A percentile compares a stretch with the other conserved stretches of the same genome.
Conservation (phyloP, 345 rosid genomes). For the Aegle marmelos region DNA sequence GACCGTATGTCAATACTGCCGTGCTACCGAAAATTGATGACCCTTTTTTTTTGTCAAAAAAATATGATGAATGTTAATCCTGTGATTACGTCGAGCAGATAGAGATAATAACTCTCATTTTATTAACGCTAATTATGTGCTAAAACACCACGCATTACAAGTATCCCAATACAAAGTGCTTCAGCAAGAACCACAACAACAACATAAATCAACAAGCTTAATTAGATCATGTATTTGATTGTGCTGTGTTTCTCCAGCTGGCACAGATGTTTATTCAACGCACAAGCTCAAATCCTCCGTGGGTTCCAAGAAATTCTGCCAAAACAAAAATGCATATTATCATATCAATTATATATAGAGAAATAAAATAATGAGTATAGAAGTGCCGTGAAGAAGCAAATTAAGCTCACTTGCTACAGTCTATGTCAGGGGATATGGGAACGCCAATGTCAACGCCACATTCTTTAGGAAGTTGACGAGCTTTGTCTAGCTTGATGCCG, state of each 20-base stretch:
- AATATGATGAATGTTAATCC: too few species aligned
- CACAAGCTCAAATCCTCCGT: not conserved
- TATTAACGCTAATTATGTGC: not conserved
- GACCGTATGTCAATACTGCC: too few species aligned
- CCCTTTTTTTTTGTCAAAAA: too few species aligned
- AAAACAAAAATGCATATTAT: too few species aligned
- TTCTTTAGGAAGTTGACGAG: slow-evolving; percentile 20
- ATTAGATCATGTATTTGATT: not conserved
- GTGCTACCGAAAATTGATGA: too few species aligned
- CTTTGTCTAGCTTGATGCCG: slow-evolving; percentile 16
- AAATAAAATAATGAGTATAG: not conserved
- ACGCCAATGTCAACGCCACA: slow-evolving; percentile 15
- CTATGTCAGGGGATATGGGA: slow-evolving; percentile 16
- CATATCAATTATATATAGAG: too few species aligned
- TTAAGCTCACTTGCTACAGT: slow-evolving; percentile 13
- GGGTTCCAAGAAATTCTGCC: not conserved
- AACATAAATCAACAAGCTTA: not conserved
- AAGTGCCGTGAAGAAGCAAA: not conserved
- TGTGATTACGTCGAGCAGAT: too few species aligned
- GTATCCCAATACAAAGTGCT: not conserved
- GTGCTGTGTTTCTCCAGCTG: not conserved
- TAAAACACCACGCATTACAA: not conserved
- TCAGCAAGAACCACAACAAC: not conserved
- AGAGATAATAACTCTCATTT: not conserved
- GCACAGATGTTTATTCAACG: not conserved